Percentiles rank a stretch among this genome's conserved stretches.
Conservation (phyloP, 192 early-diverging fungal genomes). For the Entophlyctis helioformis region DNA sequence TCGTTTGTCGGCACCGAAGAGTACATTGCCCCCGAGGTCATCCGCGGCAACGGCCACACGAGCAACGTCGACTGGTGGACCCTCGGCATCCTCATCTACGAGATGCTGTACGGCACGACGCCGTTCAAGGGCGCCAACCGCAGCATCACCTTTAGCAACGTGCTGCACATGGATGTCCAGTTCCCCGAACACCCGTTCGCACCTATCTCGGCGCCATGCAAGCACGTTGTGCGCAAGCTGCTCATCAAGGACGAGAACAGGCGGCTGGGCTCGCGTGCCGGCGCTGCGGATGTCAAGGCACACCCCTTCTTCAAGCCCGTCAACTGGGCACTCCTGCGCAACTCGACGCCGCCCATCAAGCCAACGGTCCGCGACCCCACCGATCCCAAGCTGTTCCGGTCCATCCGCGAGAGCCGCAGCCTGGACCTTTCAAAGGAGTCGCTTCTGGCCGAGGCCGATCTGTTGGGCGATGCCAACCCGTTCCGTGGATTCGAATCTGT, state of each 20-base stretch:
- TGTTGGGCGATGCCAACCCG: conserved; percentile 2
- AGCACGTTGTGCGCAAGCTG: conserved; percentile 69
- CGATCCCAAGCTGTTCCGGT: conserved; percentile 60
- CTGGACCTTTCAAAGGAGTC: conserved; percentile 56
- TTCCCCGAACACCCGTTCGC: conserved; percentile 54
- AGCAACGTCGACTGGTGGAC: conserved; percentile 98
- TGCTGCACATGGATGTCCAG: conserved; percentile 64
- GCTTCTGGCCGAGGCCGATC: not conserved
- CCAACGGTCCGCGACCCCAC: conserved; percentile 25
- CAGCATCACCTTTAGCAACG: conserved; percentile 77
- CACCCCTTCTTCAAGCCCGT: conserved; percentile 84
- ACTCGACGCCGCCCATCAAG: conserved; percentile 75
- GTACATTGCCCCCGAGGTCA: conserved; percentile 98
- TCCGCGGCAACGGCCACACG: conserved; percentile 89
- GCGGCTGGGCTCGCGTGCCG: conserved; percentile 75
- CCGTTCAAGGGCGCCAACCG: conserved; percentile 94
- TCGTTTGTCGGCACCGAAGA: conserved; percentile 99
- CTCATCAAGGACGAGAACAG: conserved; percentile 83
- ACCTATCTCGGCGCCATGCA: conserved; percentile 41
- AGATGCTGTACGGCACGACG: conserved; percentile 93
- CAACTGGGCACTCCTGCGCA: conserved; percentile 86
- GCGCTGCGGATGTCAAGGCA: conserved; percentile 86
- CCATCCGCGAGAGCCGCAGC: conserved; percentile 49
- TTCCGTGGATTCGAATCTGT: conserved; percentile 14
- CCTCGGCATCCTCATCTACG: conserved; percentile 90